Evolutionary conservation across 2,329 filamentous ascomycete species (phyloP), one percentile per base, ranked within the genome.

Genomic region (Aspergillus amoenus): DNA sequence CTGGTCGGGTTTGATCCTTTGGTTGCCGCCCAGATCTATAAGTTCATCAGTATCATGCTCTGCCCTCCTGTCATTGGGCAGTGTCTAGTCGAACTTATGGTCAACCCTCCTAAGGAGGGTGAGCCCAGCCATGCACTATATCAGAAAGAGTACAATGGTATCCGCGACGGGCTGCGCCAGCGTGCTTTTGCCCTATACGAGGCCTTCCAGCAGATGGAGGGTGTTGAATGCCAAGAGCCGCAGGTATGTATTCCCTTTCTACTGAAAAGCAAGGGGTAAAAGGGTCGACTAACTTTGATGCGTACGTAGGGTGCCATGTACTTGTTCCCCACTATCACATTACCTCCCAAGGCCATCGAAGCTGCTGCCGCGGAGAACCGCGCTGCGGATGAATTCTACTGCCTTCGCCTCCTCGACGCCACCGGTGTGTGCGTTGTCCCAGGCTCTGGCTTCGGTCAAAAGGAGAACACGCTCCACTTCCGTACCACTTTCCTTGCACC

Each of bases 31-130:
- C 88, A 97, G 80, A 93, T 99, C 76, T 97, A 97, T 86, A 99
- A 99, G 81, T 96, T 96, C 74, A 89, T 97, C 71, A 94, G 89
- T 74, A 97, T 99, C 79, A 93, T 90, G 79, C 88, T 99, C 65
- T 99, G 94, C 78, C 89, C 94, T 50, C 93, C 94, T 24, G 94
- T 99, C 67, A 85, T 96, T 65, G 93, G 93, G 59, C 94, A 99
- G 82, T 97, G 94, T 78, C 83, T 97, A 47, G 90, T 99, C 60
- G 94, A 97, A 80, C 81, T 96, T 73, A 97, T 97, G 93, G 92
- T 97, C 70, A 97, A 97, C 82, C 94, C 94, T 53, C 94, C 94
- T 40, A 83, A 84, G 70, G 77, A 86, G 66, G 93, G 94, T 58
- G 88, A 95, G 59, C 90, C 91, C 15, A 95, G 90, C 64, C 89